Evolutionary conservation across 352 stramenopile species (phyloP), one percentile per base, ranked within the genome.

Genomic region (Globisporangium heterothallicum): DNA sequence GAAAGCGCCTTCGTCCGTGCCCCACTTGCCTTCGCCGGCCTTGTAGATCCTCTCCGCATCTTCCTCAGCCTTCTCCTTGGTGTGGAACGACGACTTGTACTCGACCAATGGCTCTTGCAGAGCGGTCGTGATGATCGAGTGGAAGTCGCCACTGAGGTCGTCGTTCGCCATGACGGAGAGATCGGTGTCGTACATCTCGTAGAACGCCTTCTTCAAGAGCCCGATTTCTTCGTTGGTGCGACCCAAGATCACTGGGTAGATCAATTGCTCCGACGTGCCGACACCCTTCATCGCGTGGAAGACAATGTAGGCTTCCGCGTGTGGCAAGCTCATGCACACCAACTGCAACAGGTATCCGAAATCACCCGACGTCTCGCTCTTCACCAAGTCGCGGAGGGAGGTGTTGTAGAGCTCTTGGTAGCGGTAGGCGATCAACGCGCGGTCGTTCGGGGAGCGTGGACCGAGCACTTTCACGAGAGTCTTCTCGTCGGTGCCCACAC

Each of bases 21-120:
- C 78, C 74, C 74, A 88, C 59, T 88, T 86, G 58, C 76, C 81
- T 47, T 92, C 74, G 36, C 81, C 81, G 8, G 81, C 74, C 25
- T 87, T 87, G 67, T 88, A 92, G 27, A 92, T 58, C 13, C 64
- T 45, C 19, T 89, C 70, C 13, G 71, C 78, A 36, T 89, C 68
- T 27, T 80, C 70, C 24, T 72, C 70, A 16, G 78, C 81, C 64
- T 88, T 88, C 26, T 71, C 64, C 24, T 65, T 60, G 9, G 75
- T 88, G 68, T 91, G 78, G 60, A 88, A 63, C 9, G 29, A 42
- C 19, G 56, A 43, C 49, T 75, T 69, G 59, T 61, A 74, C 19
- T 61, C 42, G 9, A 42, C n/a, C 35, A 59, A 12, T 18, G 8
- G 29, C 22, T 56, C 57, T 53, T 75, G 68, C 29, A 76, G 25